These are phyloP conservation scores for Skeletonema costatum DNA, from an alignment of 108 stramenopile species.

Conservation along the genomic window DNA sequence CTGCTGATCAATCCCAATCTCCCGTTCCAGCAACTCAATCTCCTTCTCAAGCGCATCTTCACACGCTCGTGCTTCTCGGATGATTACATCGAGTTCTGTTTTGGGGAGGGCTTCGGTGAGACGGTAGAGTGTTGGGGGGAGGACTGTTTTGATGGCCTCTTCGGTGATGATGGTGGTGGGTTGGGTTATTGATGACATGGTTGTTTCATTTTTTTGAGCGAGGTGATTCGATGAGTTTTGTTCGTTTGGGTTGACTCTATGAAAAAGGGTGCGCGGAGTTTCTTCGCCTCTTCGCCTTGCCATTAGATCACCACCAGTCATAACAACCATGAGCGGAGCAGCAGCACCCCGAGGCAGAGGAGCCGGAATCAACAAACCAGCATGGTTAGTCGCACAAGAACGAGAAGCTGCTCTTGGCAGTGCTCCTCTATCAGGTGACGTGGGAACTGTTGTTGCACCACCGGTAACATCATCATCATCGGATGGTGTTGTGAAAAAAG, in stretches of 20 bases:
- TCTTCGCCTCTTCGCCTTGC: too few relatives aligned
- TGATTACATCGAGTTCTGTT: slow-evolving; percentile 64
- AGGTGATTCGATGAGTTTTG: too few relatives aligned
- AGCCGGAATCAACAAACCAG: slow-evolving; percentile 51
- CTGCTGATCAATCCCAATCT: slow-evolving; percentile 23
- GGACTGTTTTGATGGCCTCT: background rate
- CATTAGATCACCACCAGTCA: too few relatives aligned
- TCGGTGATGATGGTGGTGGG: background rate
- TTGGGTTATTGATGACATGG: background rate
- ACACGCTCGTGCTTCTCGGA: slow-evolving; percentile 65
- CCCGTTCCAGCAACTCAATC: slow-evolving; percentile 56
- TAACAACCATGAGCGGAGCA: slow-evolving; percentile 4
- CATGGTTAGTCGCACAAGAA: slow-evolving; percentile 40
- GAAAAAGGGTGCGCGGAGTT: too few relatives aligned
- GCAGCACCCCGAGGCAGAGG: slow-evolving; percentile 36
- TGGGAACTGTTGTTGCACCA: background rate
- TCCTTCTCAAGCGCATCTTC: slow-evolving; percentile 69
- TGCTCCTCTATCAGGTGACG: background rate
- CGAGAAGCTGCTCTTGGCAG: slow-evolving; percentile 10
- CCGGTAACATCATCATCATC: slow-evolving; percentile 4
- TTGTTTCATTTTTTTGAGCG: too few relatives aligned
- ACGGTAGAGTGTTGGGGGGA: slow-evolving; percentile 50
- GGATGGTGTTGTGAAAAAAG: slow-evolving; percentile 4
- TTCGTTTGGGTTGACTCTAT: too few relatives aligned
- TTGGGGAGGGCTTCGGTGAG: slow-evolving; percentile 70